Evolutionary conservation across 2,329 filamentous ascomycete genomes (phyloP).

Genomic region (Orbilia ellipsospora): DNA sequence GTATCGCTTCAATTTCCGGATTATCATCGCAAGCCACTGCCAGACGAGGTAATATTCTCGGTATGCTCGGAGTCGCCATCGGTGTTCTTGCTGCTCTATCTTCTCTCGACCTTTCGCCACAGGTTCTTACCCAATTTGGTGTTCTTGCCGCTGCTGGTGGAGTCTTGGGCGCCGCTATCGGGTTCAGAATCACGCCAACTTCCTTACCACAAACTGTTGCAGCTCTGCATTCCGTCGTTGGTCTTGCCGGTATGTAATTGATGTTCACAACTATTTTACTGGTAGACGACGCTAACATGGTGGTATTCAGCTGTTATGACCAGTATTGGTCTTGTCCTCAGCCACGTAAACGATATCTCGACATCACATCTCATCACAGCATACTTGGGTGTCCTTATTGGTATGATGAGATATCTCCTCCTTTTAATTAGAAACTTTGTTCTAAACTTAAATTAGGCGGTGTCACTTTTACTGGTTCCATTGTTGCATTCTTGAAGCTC

Average conservation of each 20-base stretch:
- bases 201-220: slow-evolving; percentile 87
- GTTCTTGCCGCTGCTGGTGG: slow-evolving; percentile 76
- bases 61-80: slow-evolving; percentile 83
- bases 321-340: slow-evolving; percentile 86
- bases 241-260: slow-evolving; percentile 69
- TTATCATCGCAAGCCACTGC: slow-evolving; percentile 85
- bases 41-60: slow-evolving; percentile 84
- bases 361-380: slow-evolving; percentile 86
- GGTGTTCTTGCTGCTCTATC: slow-evolving; percentile 85
- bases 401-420: slow-evolving; percentile 60
- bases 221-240: slow-evolving; percentile 88
- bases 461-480: slow-evolving; percentile 89
- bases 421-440: neutral
- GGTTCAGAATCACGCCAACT: slow-evolving; percentile 86
- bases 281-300: neutral
- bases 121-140: slow-evolving; percentile 83
- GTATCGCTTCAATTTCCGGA: slow-evolving; percentile 82
- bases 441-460: slow-evolving; percentile 66
- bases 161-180: slow-evolving; percentile 75
- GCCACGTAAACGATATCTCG: slow-evolving; percentile 75
- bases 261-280: neutral
- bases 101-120: slow-evolving; percentile 81
- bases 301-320: slow-evolving; percentile 76
- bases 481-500: slow-evolving; percentile 89
- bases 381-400: slow-evolving; percentile 86